Base-by-base conservation (phyloP, 192 early-diverging fungal species). In the Backusella parvicylindrica region DNA sequence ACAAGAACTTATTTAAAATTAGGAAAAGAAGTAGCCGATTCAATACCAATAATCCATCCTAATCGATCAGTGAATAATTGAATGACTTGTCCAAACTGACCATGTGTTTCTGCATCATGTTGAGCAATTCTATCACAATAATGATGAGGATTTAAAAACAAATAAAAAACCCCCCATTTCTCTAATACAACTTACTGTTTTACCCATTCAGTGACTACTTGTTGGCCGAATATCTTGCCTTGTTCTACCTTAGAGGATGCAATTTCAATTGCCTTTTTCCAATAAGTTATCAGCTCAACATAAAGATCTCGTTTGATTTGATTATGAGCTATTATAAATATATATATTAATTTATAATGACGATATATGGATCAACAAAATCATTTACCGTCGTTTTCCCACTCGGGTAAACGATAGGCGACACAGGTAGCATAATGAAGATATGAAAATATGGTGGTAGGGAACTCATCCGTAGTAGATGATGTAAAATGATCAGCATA, bases 161-260 rank as follows among this genome's bases (percentile, higher is more conserved):
- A n/a, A n/a, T n/a, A n/a, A n/a, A n/a, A n/a, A n/a, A n/a, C n/a
- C n/a, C n/a, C n/a, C n/a, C n/a, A n/a, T n/a, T n/a, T n/a, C n/a
- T n/a, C n/a, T 73, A 16, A 6, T 56, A 35, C 26, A 7, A 67
- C 84, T 73, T 84, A 88, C 87, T 90, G 90, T 68, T 86, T 85
- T 5, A 88, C 92, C 97, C 97, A 99, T 80, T 96, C 94, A 26
- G 86, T 89, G 13, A 97, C 92, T 31, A 92, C 85, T 41, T 86
- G 82, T 11, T 92, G 90, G 36, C 95, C 94, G 82, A 89, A 96
- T 30, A 97, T 86, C 75, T 97, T 95, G 50, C 96, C 96, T 33
- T 92, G 91, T 38, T 88, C 88, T 23, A 95, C 77, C 71, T 92
- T 89, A 49, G 89, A 87, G 26, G 83, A 83, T 0, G 95, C 92